These are phyloP conservation scores for Histomonas meleagridis DNA, from an alignment of 208 protist species.

Conservation along the genomic window DNA sequence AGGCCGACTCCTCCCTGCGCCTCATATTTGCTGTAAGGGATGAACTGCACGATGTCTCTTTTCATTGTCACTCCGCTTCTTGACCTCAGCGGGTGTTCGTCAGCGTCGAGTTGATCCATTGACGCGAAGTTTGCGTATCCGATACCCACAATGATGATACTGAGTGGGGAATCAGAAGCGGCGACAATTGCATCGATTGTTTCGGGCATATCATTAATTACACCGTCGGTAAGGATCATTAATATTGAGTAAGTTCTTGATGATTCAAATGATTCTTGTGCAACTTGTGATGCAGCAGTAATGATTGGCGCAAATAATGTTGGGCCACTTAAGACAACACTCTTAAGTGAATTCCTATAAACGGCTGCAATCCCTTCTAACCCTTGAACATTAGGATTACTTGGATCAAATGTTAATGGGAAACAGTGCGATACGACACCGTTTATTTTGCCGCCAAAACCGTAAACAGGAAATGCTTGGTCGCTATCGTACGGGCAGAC, in stretches of 20 bases:
- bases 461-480: slow-evolving; percentile 2
- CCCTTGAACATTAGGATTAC: slow-evolving; percentile 17
- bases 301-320: slow-evolving; percentile 35
- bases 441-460: neutral
- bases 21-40: neutral
- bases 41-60: slow-evolving; percentile 25
- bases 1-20: neutral
- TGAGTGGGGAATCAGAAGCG: slow-evolving; percentile 37
- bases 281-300: neutral
- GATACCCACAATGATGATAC: slow-evolving; percentile 47
- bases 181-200: neutral
- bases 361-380: slow-evolving; percentile 6
- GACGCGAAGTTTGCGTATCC: slow-evolving; percentile 41
- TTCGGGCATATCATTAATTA: slow-evolving; percentile 39
- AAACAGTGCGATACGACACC: slow-evolving; percentile 38
- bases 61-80: neutral
- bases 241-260: slow-evolving; percentile 38
- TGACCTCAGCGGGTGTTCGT: slow-evolving; percentile 37
- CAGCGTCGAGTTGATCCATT: slow-evolving; percentile 32
- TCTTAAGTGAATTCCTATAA: neutral
- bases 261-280: neutral
- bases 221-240: slow-evolving; percentile 39
- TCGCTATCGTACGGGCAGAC: slow-evolving; percentile 11
- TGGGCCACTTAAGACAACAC: slow-evolving; percentile 11
- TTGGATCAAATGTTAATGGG: slow-evolving; percentile 26